Evolutionary conservation across 305 asterid species (phyloP).

Genomic region (Rubia occidens): DNA sequence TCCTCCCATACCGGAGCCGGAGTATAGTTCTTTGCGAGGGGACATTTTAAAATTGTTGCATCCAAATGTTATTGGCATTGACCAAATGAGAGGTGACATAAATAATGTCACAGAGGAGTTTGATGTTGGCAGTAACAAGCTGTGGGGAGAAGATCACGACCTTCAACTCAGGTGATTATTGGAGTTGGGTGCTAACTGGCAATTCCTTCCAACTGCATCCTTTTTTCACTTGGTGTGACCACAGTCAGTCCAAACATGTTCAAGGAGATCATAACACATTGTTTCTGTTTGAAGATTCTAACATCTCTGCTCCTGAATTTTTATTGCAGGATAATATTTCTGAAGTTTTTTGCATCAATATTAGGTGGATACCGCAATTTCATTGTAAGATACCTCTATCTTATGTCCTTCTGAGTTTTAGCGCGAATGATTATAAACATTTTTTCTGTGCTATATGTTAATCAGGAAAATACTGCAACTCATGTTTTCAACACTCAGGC

Average conservation of each 20-base stretch:
- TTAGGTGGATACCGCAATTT: constrained; percentile 98
- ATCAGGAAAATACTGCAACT: constrained; percentile 78
- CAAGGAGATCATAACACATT: neutral
- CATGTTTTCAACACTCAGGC: constrained; percentile 89
- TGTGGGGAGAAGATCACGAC: constrained; percentile 83
- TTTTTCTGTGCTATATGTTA: constrained; percentile 14
- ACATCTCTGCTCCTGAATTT: constrained; percentile 17
- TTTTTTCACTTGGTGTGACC: constrained; percentile 5
- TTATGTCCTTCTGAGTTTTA: constrained; percentile 23
- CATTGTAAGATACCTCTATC: constrained; percentile 55
- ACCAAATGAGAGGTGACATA: constrained; percentile 57
- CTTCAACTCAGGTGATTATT: constrained; percentile 71
- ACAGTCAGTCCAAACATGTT: constrained; percentile 6
- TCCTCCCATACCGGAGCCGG: constrained; percentile 95
- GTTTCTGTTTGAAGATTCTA: neutral
- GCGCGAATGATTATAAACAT: constrained; percentile 20
- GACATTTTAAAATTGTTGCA: constrained; percentile 59
- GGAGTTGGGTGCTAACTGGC: constrained; percentile 15
- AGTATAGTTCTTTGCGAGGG: constrained; percentile 64
- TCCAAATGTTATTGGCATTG: constrained; percentile 88
- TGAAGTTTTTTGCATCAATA: constrained; percentile 84
- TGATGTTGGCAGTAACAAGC: constrained; percentile 50
- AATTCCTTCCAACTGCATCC: constrained; percentile 11
- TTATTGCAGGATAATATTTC: constrained; percentile 77
- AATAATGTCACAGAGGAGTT: constrained; percentile 31